phyloP scores from a whole-genome alignment of 768 basidiomycete species.

The Mycena belliarum region DNA sequence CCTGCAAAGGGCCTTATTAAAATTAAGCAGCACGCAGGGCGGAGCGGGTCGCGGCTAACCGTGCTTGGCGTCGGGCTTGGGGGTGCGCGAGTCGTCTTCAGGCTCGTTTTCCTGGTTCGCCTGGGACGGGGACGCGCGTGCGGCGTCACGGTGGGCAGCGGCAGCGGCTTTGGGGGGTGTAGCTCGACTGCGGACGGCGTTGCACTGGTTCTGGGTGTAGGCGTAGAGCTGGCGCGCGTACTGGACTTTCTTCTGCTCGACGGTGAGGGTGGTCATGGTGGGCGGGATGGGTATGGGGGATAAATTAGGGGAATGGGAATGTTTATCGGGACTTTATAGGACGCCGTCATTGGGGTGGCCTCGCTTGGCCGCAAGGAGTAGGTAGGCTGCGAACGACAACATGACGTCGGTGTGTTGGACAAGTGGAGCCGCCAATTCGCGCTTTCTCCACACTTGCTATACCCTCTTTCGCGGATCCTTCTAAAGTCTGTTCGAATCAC shows the following conservation, averaged over 20 bases:
- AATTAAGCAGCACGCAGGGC: slow-evolving; percentile 5
- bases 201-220: slow-evolving; percentile 45
- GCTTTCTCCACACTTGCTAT: neutral
- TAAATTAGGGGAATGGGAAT: neutral
- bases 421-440: slow-evolving; percentile 9
- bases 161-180: neutral
- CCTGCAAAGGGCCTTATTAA: slow-evolving; percentile 16
- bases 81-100: slow-evolving; percentile 5
- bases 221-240: slow-evolving; percentile 44
- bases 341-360: slow-evolving; percentile 26
- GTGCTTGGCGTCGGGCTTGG: slow-evolving; percentile 8
- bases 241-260: slow-evolving; percentile 38
- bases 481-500: too few relatives aligned
- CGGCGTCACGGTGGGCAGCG: too few relatives aligned
- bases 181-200: slow-evolving; percentile 27
- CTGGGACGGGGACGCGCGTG: neutral
- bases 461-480: too few relatives aligned
- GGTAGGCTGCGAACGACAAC: neutral
- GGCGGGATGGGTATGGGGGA: neutral
- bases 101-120: neutral
- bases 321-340: slow-evolving; percentile 1
- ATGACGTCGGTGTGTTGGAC: slow-evolving; percentile 17
- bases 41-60: neutral
- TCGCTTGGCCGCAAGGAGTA: slow-evolving; percentile 22
- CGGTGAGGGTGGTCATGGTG: slow-evolving; percentile 32